These are phyloP conservation scores for Saturnispora zaruensis DNA, from an alignment of 805 yeast genomes.

Conservation along the genomic window DNA sequence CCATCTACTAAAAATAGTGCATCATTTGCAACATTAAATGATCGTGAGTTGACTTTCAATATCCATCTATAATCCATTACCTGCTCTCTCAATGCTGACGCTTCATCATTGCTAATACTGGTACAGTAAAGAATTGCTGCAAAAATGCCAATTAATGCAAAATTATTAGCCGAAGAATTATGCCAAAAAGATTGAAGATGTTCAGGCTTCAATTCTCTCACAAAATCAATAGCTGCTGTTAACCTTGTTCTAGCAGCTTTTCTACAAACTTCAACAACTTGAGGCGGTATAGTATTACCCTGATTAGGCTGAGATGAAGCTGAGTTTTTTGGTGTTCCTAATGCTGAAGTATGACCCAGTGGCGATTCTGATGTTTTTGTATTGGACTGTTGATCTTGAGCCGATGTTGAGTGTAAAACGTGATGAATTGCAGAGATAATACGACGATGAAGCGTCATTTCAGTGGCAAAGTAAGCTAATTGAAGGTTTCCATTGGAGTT, in stretches of 20 bases:
- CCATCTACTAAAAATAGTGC: slow-evolving; percentile 68
- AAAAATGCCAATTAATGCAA: slow-evolving; percentile 79
- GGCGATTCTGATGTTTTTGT: slow-evolving; percentile 1
- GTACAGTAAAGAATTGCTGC: slow-evolving; percentile 75
- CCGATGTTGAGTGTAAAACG: slow-evolving; percentile 10
- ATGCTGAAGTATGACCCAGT: neutral
- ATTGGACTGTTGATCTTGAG: neutral
- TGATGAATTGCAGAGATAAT: slow-evolving; percentile 49
- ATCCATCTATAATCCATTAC: slow-evolving; percentile 72
- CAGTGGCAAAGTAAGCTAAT: slow-evolving; percentile 82
- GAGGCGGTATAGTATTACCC: slow-evolving; percentile 33
- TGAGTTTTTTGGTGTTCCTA: neutral
- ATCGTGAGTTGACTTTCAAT: slow-evolving; percentile 62
- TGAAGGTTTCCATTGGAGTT: slow-evolving; percentile 75
- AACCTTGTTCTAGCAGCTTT: slow-evolving; percentile 79
- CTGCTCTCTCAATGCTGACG: slow-evolving; percentile 53
- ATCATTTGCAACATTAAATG: slow-evolving; percentile 68
- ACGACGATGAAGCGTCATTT: slow-evolving; percentile 74
- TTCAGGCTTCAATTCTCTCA: slow-evolving; percentile 66
- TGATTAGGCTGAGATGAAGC: neutral
- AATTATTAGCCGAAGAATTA: slow-evolving; percentile 66
- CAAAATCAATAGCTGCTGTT: slow-evolving; percentile 73
- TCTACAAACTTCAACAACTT: slow-evolving; percentile 60
- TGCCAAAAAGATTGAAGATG: slow-evolving; percentile 90
- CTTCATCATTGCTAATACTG: slow-evolving; percentile 52